These are phyloP conservation scores for Bryoglossum gracile DNA, from an alignment of 495 filamentous ascomycete species.

Conservation along the genomic window DNA sequence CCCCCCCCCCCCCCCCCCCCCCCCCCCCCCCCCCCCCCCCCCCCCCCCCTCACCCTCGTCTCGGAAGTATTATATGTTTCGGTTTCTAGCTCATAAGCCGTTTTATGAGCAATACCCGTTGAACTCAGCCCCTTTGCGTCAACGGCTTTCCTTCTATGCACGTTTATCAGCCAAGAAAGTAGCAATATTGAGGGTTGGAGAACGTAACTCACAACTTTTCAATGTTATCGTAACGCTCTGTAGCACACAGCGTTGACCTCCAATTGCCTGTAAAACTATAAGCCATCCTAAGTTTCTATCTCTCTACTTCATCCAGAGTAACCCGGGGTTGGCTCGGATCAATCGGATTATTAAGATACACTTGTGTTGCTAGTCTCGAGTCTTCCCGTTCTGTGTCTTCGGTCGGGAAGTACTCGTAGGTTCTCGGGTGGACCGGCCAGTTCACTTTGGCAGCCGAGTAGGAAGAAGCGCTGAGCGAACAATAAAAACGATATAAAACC, in stretches of 20 bases:
- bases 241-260: conserved; percentile 35
- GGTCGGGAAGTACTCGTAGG: neutral
- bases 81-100: conserved; percentile 22
- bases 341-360: no score
- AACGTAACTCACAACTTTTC: conserved; percentile 36
- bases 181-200: neutral
- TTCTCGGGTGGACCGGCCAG: no score
- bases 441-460: no score
- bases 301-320: conserved; percentile 2
- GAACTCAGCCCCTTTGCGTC: conserved; percentile 13
- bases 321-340: conserved; percentile 2
- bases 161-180: neutral
- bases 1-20: no score
- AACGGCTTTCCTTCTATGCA: conserved; percentile 13
- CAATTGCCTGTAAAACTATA: conserved; percentile 29
- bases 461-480: no score
- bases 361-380: neutral
- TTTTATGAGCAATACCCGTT: conserved; percentile 18
- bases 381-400: neutral
- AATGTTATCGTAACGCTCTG: conserved; percentile 45
- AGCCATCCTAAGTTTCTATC: conserved; percentile 22
- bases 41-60: conserved; percentile 20
- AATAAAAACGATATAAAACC: no score
- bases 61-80: conserved; percentile 20
- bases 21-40: no score